Evolutionary conservation across 2,329 filamentous ascomycete species (phyloP), one percentile per base, ranked within the genome.

Genomic region (Plenodomus biglobosus): DNA sequence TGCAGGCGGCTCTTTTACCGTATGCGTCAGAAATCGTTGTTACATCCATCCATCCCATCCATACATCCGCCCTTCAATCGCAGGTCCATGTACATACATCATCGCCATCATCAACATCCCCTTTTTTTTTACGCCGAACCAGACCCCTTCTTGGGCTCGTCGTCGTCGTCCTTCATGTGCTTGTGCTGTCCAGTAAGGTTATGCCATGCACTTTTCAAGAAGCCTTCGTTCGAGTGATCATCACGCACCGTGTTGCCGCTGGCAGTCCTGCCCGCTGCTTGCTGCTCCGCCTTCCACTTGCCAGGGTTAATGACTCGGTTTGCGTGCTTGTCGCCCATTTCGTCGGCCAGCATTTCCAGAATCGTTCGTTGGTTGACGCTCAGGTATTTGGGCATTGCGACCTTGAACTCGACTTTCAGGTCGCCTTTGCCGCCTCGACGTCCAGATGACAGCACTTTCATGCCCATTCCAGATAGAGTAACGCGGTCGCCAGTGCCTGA

Each of bases 311-410:
- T 97, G 47, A 95, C 84, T 38, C 94, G 82, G 76, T 90, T 94
- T 27, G 94, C 94, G 21, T 84, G 90, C 77, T 92, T 91, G 73
- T 99, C 94, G 34, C 83, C 86, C 85, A 99, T 87, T 76, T 99
- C 94, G 64, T 99, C 92, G 6, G 94, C 94, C 56, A 99, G 83
- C 84, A 97, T 92, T 76, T 99, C 94, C 38, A 95, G 76, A 50
- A 99, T 88, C 1, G 90, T 95, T 44, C 94, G 83, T 77, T 99
- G 92, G 75, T 96, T 97, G 38, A 87, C 83, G 45, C 83, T 90
- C 56, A 99, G 79, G 65, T 92, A 96, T 75, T 96, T 97, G 38
- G 94, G 94, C 90, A 97, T 96, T 45, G 83, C 78, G 38, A 99
- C 89, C 71, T 90, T 90, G 81, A 96, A 99, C 71, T 99, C 92